A percentile compares a stretch with the other conserved stretches of the same genome.
These are phyloP conservation scores for Populus deltoides DNA, from an alignment of 345 rosid genomes.

Conservation along the genomic window DNA sequence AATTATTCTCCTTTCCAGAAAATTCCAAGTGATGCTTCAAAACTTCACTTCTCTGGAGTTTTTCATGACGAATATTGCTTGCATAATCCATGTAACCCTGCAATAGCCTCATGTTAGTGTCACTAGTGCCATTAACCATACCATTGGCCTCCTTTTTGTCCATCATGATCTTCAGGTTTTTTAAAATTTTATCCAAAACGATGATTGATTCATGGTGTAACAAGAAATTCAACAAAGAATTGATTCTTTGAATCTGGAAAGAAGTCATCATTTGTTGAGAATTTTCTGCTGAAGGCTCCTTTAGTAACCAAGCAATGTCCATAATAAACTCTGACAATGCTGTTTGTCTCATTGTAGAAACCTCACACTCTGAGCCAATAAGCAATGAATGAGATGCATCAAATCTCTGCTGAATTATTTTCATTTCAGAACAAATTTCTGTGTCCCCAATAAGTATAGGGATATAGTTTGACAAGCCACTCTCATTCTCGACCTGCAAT, in stretches of 20 bases:
- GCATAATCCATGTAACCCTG: conserved; percentile 48
- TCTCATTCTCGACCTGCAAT: conserved; percentile 81
- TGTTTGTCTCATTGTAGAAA: conserved; percentile 40
- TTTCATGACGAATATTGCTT: conserved; percentile 27
- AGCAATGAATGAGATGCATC: conserved; percentile 38
- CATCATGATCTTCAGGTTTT: conserved; percentile 46
- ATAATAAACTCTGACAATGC: conserved; percentile 57
- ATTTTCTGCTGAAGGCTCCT: conserved; percentile 55
- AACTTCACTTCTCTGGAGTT: conserved; percentile 29
- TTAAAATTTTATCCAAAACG: conserved; percentile 54
- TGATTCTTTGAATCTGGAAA: conserved; percentile 64
- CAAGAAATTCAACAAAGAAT: conserved; percentile 54
- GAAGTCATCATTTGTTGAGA: conserved; percentile 37
- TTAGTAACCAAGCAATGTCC: conserved; percentile 88
- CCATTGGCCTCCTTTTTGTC: conserved; percentile 33
- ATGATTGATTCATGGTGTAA: conserved; percentile 45
- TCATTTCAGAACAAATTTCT: conserved; percentile 76
- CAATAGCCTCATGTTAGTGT: conserved; percentile 42
- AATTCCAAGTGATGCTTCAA: conserved; percentile 17
- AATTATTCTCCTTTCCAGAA: conserved; percentile 16
- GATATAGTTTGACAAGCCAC: conserved; percentile 86
- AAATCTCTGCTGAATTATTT: conserved; percentile 55
- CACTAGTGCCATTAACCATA: conserved; percentile 28
- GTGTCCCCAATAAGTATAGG: conserved; percentile 70
- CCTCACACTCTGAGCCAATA: conserved; percentile 41